Base-by-base conservation (phyloP, 306 rosid species). In the Cyamopsis tetragonoloba region DNA sequence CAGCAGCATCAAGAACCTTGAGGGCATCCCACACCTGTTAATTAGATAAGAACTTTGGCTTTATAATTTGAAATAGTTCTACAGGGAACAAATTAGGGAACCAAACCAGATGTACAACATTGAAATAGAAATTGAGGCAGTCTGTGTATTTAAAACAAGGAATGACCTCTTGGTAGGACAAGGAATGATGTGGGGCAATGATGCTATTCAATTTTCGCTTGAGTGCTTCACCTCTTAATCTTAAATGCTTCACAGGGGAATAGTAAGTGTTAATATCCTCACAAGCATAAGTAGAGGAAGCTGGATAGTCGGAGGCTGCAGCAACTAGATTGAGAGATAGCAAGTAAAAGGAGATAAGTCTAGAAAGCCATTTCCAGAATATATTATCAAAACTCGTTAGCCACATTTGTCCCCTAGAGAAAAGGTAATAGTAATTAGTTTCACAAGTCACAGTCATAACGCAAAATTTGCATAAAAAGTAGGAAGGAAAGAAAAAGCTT, bases 1-100 rank as follows among this genome's bases (percentile, higher is more conserved):
- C 80, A 38, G 96, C 91, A 70, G 91, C 96, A 62, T 88, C 96
- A 59, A 88, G 85, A 80, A 88, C 46, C 83, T 86, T 83, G 62
- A 88, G 85, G 32, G 96, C 91, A 78, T 84, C 79, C 89, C 96
- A 88, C 57, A 84, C 91, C 91, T 88, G 53, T 59, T 7, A 27
- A 62, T 41, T 41, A 53, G 24, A 43, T 28, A 70, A 57, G 2
- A 51, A 49, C 19, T 19, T 49, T n/a, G 41, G 5, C 13, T 47
- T 24, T 15, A n/a, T 5, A 54, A 57, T 44, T 43, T 38, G 15
- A 26, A 76, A 61, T 2, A 17, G n/a, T n/a, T n/a, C 43, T 41
- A 42, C 30, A 27, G 48, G 6, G 6, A 43, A 6, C 1, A 11
- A n/a, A 35, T 47, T 18, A 27, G 20, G 18, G 50, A 41, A 48